Base-by-base conservation (phyloP, 2,329 filamentous ascomycete genomes). In the Boeremia exigua region DNA sequence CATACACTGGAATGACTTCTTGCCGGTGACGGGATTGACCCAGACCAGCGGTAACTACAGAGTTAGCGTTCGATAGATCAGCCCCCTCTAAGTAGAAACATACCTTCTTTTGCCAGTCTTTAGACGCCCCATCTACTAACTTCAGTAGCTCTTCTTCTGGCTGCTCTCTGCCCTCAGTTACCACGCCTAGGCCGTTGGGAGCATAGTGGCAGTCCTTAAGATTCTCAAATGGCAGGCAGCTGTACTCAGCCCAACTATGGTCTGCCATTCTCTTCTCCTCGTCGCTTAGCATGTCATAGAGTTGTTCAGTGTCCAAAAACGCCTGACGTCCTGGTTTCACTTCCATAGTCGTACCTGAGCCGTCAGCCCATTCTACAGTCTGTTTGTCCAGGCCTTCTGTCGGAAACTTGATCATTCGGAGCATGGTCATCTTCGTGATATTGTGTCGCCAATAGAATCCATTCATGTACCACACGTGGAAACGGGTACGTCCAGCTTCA, bases 401-500 rank as follows among this genome's bases (percentile, higher is more conserved):
- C 2, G 79, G 78, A 10, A 74, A 68, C 54, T 73, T 77, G 48
- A 79, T 48, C 36, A 72, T 75, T 5, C 77, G 75, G 3, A 80
- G 68, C 2, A 77, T 77, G 5, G 77, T 80, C 59, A 79, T 79
- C 70, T 73, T 77, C 1, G 78, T 74, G 0, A 77, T 78, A 27
- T 80, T 73, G 5, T 73, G 69, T 3, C 60, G 75, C 56, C 79
- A 80, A 1, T 80, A 68, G 1, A 79, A 77, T 7, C 77, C 80
- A 54, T 82, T 79, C n/a, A 81, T 78, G 55, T 81, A 79, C 79
- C 79, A 81, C 25, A 77, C 69, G 42, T 81, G 79, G 54, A 81
- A 81, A 15, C 79, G 77, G 0, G 77, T 80, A 38, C 78, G 71
- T 9, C 79, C 79, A 5, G 66, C 59, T 1, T 71, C 60, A 52